phyloP scores from a whole-genome alignment of 495 filamentous ascomycete genomes.

The Penicillium soppii region DNA sequence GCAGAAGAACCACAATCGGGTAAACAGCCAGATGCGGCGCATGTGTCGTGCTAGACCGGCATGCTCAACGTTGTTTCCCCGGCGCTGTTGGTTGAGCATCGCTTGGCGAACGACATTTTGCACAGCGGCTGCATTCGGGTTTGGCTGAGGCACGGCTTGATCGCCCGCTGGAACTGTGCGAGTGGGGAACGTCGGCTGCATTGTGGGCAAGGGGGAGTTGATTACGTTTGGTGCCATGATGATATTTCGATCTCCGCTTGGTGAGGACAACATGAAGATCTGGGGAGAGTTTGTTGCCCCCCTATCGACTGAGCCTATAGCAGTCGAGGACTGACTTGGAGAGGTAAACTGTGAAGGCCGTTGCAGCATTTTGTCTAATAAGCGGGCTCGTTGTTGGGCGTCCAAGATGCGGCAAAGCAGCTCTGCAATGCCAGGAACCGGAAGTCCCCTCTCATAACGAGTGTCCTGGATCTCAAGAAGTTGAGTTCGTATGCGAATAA shows the following conservation, averaged over 20 bases:
- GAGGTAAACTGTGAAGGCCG: not conserved
- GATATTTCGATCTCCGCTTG: not conserved
- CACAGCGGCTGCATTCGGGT: slow-evolving; percentile 27
- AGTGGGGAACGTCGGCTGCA: not conserved
- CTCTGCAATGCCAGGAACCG: not conserved
- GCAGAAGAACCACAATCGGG: slow-evolving; percentile 72
- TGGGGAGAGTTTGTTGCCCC: not conserved
- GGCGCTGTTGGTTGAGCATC: slow-evolving; percentile 36
- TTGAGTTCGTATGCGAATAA: slow-evolving; percentile 33
- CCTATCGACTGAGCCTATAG: not conserved
- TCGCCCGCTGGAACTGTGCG: slow-evolving; percentile 28
- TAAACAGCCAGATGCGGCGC: slow-evolving; percentile 72
- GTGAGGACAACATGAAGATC: not conserved
- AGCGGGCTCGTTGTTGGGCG: not conserved
- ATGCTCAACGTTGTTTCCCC: slow-evolving; percentile 40
- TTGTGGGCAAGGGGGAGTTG: not conserved
- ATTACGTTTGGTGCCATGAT: not conserved
- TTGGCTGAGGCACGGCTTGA: slow-evolving; percentile 31
- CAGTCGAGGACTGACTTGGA: not conserved
- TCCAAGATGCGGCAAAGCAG: not conserved
- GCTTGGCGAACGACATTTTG: slow-evolving; percentile 42
- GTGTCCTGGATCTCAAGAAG: slow-evolving; percentile 32
- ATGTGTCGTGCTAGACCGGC: slow-evolving; percentile 49
- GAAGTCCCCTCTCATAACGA: slow-evolving; percentile 20
- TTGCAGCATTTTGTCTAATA: not conserved